Evolutionary conservation across 1,284 basidiomycete species (phyloP).

Genomic region (Sanguinoderma infundibulare): DNA sequence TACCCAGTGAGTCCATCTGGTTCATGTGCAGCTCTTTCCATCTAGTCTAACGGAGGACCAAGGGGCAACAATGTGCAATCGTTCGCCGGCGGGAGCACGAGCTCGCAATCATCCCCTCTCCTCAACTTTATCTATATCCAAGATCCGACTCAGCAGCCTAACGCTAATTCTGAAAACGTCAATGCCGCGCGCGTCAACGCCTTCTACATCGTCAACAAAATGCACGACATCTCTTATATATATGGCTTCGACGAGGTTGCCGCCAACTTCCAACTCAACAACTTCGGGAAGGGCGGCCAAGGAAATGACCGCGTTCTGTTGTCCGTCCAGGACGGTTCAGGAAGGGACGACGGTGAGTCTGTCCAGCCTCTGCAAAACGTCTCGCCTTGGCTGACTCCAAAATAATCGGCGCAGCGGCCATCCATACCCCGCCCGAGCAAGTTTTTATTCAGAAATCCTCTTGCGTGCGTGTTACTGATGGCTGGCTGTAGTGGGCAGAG

Average conservation of each 20-base stretch:
- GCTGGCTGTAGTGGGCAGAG: too few relatives aligned
- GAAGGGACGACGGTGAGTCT: slow-evolving; percentile 33
- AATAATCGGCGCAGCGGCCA: too few relatives aligned
- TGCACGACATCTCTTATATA: slow-evolving; percentile 55
- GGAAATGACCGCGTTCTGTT: slow-evolving; percentile 46
- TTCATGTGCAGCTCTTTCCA: too few relatives aligned
- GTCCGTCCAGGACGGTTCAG: slow-evolving; percentile 43
- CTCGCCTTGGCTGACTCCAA: too few relatives aligned
- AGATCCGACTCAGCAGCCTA: slow-evolving; percentile 32
- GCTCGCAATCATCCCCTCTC: too few relatives aligned
- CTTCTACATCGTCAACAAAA: slow-evolving; percentile 54
- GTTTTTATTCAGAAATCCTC: too few relatives aligned
- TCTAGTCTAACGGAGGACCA: too few relatives aligned
- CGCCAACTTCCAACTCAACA: slow-evolving; percentile 52
- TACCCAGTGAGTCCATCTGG: slow-evolving; percentile 41
- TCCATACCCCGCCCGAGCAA: too few relatives aligned
- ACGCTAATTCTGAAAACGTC: slow-evolving; percentile 42
- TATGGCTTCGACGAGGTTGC: slow-evolving; percentile 41
- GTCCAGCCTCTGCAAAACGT: too few relatives aligned
- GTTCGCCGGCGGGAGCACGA: too few relatives aligned
- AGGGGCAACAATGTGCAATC: too few relatives aligned
- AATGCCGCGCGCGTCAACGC: slow-evolving; percentile 53
- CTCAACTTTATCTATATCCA: slow-evolving; percentile 45
- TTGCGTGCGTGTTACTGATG: too few relatives aligned
- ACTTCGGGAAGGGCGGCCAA: slow-evolving; percentile 45